A percentile compares a stretch with the other conserved stretches of the same genome.
Evolutionary conservation across 495 filamentous ascomycete species (phyloP).

Genomic region (Tuber brumale): DNA sequence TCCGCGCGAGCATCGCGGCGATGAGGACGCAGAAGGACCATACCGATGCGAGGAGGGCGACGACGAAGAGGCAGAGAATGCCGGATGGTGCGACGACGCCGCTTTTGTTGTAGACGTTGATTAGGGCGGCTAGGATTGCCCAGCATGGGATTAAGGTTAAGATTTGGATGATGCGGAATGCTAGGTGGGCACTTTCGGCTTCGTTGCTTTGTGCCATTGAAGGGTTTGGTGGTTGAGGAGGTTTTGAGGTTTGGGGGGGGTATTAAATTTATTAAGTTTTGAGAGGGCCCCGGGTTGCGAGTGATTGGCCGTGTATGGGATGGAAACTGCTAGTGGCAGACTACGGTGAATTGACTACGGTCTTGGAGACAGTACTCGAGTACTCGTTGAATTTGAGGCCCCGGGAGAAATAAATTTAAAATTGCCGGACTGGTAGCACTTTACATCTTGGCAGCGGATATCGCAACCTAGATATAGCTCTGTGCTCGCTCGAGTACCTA

Average conservation of each 20-base stretch:
- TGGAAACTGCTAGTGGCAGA: background rate
- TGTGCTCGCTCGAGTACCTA: no score
- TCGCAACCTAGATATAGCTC: background rate
- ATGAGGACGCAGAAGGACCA: conserved; percentile 39
- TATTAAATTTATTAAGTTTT: background rate
- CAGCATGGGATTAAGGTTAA: conserved; percentile 35
- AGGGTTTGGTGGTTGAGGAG: background rate
- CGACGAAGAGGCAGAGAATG: conserved; percentile 35
- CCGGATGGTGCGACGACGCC: conserved; percentile 13
- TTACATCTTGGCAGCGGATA: background rate
- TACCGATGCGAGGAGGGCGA: conserved; percentile 38
- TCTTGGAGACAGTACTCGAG: background rate
- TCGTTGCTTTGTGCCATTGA: conserved; percentile 28
- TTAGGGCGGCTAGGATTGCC: conserved; percentile 36
- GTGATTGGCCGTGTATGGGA: background rate
- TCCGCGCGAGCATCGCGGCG: conserved; percentile 31
- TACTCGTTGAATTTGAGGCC: background rate
- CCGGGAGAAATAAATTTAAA: background rate
- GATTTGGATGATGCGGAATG: conserved; percentile 34
- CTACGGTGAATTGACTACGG: background rate
- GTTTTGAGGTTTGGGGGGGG: background rate
- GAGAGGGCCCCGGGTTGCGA: background rate
- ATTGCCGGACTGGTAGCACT: background rate
- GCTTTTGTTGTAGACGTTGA: conserved; percentile 21
- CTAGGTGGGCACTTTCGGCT: conserved; percentile 16